These are phyloP conservation scores for Sorghum bicolor DNA, from an alignment of 176 grass and related monocot genomes.

Conservation along the genomic window Sorghum_bicolor_NCBIv3 NC_012878.2:48446001-48446500, in stretches of 20 bases:
- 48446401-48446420: background rate
- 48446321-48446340: background rate
- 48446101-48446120: too few relatives aligned
- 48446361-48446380: background rate
- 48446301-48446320: background rate
- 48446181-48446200: background rate
- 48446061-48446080: too few relatives aligned
- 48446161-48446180: background rate
- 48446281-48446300: background rate
- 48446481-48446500: constrained; percentile 19
- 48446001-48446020: too few relatives aligned
- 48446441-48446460: background rate
- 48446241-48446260: background rate
- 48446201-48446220: background rate
- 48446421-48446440: too few relatives aligned
- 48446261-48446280: background rate
- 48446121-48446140: too few relatives aligned
- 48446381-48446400: background rate
- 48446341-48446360: constrained; percentile 1
- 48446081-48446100: too few relatives aligned
- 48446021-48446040: too few relatives aligned
- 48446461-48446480: constrained; percentile 20
- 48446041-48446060: too few relatives aligned
- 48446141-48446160: background rate
- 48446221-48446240: background rate